phyloP scores from a whole-genome alignment of 1,139 yeast species.

The Geotrichum histeridarum region DNA sequence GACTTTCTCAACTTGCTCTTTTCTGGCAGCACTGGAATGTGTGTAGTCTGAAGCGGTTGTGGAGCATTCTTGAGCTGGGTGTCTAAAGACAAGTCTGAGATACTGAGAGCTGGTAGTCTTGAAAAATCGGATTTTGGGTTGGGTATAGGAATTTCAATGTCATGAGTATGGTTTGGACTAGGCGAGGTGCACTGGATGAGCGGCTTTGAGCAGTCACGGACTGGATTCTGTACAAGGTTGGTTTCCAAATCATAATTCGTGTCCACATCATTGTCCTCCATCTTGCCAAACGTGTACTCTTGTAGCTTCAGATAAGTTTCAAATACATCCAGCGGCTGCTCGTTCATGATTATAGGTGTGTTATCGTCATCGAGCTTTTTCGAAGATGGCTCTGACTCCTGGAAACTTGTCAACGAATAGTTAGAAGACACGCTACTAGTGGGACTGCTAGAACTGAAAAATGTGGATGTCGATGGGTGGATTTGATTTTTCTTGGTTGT shows the following conservation, averaged over 20 bases:
- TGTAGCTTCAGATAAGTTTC: not conserved
- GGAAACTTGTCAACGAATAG: not conserved
- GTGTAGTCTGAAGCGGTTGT: not conserved
- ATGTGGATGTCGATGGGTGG: too few species aligned
- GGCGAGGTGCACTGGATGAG: not conserved
- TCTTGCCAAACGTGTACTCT: not conserved
- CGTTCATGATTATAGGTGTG: too few species aligned
- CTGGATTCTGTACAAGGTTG: not conserved
- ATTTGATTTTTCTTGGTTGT: too few species aligned
- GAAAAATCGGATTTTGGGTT: not conserved
- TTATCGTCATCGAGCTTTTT: too few species aligned
- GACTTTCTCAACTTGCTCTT: constrained; percentile 11
- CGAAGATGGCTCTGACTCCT: too few species aligned
- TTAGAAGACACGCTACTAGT: constrained; percentile 12
- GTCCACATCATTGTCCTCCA: too few species aligned
- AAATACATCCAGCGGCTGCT: too few species aligned
- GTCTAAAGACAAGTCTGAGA: not conserved
- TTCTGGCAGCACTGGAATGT: constrained; percentile 13
- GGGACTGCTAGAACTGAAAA: not conserved
- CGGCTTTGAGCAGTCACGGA: not conserved
- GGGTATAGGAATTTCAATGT: not conserved
- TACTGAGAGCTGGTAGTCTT: not conserved
- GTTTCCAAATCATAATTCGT: too few species aligned
- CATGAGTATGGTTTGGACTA: not conserved
- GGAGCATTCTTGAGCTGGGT: not conserved